Conservation (phyloP, 2,329 filamentous ascomycete species). For the Trichophyton rubrum region DNA sequence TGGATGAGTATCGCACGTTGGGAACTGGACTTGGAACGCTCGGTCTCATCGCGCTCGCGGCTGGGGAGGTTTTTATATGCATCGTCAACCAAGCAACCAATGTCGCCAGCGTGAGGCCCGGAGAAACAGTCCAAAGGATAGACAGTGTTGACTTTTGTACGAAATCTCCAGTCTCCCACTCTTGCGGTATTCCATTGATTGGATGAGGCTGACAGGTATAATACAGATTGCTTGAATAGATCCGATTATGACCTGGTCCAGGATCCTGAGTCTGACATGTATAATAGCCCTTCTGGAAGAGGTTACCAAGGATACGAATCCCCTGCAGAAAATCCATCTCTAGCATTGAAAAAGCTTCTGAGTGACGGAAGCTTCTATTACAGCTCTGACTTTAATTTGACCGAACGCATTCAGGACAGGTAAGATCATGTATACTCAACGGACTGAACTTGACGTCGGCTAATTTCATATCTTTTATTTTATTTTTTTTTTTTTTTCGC, state of each 20-base stretch:
- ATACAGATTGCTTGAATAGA: conserved; percentile 68
- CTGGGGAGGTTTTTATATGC: conserved; percentile 77
- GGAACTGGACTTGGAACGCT: conserved; percentile 75
- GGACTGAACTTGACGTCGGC: conserved; percentile 7
- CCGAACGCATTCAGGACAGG: conserved; percentile 82
- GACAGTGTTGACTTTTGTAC: conserved; percentile 67
- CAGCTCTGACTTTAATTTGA: conserved; percentile 95
- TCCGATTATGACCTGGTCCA: conserved; percentile 70
- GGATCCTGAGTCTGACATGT: conserved; percentile 40
- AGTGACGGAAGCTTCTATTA: conserved; percentile 95
- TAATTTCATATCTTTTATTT: conserved; percentile 3
- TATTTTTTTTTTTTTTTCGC: neutral
- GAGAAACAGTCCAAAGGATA: conserved; percentile 82
- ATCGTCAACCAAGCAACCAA: conserved; percentile 69
- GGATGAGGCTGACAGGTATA: conserved; percentile 10
- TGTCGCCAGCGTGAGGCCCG: conserved; percentile 70
- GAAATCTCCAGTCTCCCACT: conserved; percentile 13
- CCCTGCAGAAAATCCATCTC: conserved; percentile 71
- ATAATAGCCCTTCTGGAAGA: conserved; percentile 41
- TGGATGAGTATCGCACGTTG: conserved; percentile 65
- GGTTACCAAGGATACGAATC: conserved; percentile 53
- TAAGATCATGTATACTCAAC: conserved; percentile 24
- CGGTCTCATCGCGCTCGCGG: conserved; percentile 64
- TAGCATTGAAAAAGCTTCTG: conserved; percentile 80
- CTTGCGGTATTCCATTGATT: neutral